Base-by-base conservation (phyloP, 75 land plant species). In the Selaginella tamariscina region DNA sequence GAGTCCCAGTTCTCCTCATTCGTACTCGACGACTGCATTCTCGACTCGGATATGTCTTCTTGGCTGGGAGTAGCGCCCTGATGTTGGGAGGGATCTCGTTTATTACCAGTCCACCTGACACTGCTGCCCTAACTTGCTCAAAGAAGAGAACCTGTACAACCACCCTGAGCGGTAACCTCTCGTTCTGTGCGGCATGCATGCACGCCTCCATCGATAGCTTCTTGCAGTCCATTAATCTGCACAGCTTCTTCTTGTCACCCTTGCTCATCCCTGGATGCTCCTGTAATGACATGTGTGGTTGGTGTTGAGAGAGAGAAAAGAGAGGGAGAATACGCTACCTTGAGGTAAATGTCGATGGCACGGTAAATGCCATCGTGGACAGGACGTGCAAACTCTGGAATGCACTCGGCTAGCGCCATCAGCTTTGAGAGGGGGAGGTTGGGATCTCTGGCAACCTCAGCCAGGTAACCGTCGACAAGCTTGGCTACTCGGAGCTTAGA, bases 91-190 rank as follows among this genome's bases (percentile, higher is more conserved):
- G 92, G 27, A 88, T 56, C 54, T 88, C 87, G 32, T 77, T 69
- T 15, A 82, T 74, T 31, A 75, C 71, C 33, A 75, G 71, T 29
- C 81, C 75, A 22, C 84, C 84, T 33, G 82, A 54, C 32, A 84
- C 70, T 31, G 83, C 70, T 24, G 86, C 73, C 44, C 88, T 75
- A 18, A 81, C 72, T 71, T 89, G 94, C 76, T 89, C 94, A 65
- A 84, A 89, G 74, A 87, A 89, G 27, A 89, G 85, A 33, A 89
- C 87, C 75, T 89, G 87, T 54, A 87, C 78, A 15, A 81, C 77
- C 2, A 80, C 76, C 0, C 89, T 71, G 1, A 87, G 79, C 15
- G 89, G 88, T 15, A 87, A 71, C 32, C 81, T 74, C 39, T 87
- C 88, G 55, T 87, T 87, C 56, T 87, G 91, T 8, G 91, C 83